Evolutionary conservation across 1,139 yeast species (phyloP).

Genomic region (Scheffersomyces quercinus): DNA sequence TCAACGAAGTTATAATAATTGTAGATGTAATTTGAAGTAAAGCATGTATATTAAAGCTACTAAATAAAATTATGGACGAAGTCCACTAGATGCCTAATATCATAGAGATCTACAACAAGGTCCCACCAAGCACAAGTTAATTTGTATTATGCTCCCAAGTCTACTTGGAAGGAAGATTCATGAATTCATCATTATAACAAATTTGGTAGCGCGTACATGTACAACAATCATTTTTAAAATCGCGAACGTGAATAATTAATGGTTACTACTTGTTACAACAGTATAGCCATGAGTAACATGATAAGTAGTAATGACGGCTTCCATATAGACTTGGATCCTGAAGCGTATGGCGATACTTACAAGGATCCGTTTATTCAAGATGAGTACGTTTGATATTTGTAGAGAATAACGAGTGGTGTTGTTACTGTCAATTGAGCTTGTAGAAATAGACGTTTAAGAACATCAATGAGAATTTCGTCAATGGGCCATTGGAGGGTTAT

Average conservation of each 20-base stretch:
- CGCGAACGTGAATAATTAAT: not conserved
- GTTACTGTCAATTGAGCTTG: not conserved
- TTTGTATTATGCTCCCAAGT: no score
- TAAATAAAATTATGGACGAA: not conserved
- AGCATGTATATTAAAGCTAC: not conserved
- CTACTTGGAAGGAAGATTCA: no score
- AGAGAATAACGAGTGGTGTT: no score
- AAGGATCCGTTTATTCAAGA: slow-evolving; percentile 41
- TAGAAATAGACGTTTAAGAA: no score
- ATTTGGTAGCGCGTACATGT: not conserved
- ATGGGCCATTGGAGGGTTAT: no score
- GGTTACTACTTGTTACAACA: no score
- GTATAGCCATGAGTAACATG: no score
- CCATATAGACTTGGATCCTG: slow-evolving; percentile 23
- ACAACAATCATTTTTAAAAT: not conserved
- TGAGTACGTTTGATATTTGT: slow-evolving; percentile 30
- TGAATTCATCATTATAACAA: no score
- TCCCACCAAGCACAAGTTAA: no score
- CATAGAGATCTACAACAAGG: no score
- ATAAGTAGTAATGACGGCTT: slow-evolving; percentile 4
- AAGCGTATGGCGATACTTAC: slow-evolving; percentile 26
- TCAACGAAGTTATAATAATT: not conserved
- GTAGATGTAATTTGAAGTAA: not conserved
- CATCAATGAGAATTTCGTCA: no score
- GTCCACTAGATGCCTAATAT: no score